phyloP scores from a whole-genome alignment of 257 asterid species.

The Solanum dulcamara region DNA sequence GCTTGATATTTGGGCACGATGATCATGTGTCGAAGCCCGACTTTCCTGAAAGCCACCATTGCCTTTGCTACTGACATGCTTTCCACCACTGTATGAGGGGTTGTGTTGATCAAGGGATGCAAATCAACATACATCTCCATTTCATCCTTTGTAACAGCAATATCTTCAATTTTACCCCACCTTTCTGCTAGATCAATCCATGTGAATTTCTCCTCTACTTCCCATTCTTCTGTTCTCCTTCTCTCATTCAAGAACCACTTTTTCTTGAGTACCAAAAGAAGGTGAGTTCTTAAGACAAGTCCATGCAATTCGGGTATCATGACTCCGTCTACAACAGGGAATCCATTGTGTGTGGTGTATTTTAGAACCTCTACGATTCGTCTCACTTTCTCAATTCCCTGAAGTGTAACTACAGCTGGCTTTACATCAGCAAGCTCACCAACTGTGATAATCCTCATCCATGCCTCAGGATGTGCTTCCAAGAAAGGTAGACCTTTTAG shows the following conservation, averaged over 20 bases:
- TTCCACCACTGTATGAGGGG: conserved; percentile 62
- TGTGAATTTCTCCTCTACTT: conserved; percentile 65
- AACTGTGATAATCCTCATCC: conserved; percentile 87
- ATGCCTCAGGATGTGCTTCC: conserved; percentile 80
- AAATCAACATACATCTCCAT: conserved; percentile 79
- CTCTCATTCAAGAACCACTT: conserved; percentile 75
- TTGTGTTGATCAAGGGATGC: conserved; percentile 70
- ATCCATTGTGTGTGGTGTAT: conserved; percentile 78
- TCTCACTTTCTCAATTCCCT: conserved; percentile 68
- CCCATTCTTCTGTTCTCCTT: conserved; percentile 66
- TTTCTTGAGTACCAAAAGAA: conserved; percentile 51
- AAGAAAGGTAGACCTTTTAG: conserved; percentile 87
- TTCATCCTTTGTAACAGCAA: conserved; percentile 46
- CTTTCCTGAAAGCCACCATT: conserved; percentile 70
- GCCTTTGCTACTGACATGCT: conserved; percentile 84
- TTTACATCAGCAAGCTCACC: conserved; percentile 73
- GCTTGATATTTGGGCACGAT: conserved; percentile 71
- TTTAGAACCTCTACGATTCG: conserved; percentile 60
- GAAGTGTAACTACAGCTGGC: conserved; percentile 47
- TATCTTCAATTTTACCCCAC: conserved; percentile 60
- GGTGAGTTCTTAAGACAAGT: conserved; percentile 66
- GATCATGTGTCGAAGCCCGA: conserved; percentile 84
- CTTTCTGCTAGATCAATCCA: conserved; percentile 64
- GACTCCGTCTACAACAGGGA: conserved; percentile 52
- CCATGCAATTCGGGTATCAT: conserved; percentile 62